phyloP scores from a whole-genome alignment of 805 yeast genomes.

The Torulaspora indica region DNA sequence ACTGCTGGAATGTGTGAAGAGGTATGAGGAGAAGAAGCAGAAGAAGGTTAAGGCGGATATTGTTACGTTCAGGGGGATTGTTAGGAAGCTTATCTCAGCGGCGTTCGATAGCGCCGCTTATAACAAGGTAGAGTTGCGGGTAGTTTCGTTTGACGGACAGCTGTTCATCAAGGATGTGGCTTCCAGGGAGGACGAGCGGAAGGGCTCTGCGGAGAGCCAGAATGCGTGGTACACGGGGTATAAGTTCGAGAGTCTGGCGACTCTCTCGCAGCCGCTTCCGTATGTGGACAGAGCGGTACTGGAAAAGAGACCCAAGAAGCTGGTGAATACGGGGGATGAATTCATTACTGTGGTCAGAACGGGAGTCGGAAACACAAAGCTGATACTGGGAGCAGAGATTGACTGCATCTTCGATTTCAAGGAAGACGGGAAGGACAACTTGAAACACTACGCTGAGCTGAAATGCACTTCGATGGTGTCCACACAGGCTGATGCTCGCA shows the following conservation, averaged over 20 bases:
- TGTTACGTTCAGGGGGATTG: constrained; percentile 78
- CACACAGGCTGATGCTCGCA: constrained; percentile 52
- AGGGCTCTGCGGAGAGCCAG: constrained; percentile 31
- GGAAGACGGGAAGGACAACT: constrained; percentile 43
- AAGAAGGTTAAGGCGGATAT: constrained; percentile 55
- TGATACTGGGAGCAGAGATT: constrained; percentile 82
- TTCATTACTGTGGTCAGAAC: constrained; percentile 76
- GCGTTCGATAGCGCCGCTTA: constrained; percentile 50
- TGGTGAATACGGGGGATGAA: constrained; percentile 70
- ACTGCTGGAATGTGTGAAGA: constrained; percentile 50
- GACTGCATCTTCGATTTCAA: constrained; percentile 85
- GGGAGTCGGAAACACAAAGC: constrained; percentile 68
- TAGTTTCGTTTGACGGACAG: constrained; percentile 71
- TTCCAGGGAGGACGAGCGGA: constrained; percentile 27
- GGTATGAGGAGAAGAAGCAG: constrained; percentile 46
- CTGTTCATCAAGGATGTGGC: constrained; percentile 53
- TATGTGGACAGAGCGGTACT: constrained; percentile 59
- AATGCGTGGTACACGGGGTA: constrained; percentile 63
- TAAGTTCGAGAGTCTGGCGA: constrained; percentile 78
- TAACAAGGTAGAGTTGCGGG: constrained; percentile 54
- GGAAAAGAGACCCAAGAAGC: constrained; percentile 56
- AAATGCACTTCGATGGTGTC: constrained; percentile 62
- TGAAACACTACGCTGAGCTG: constrained; percentile 77
- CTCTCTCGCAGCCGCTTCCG: constrained; percentile 73
- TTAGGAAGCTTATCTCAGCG: constrained; percentile 56